These are phyloP conservation scores for Closterium sp. DNA, from an alignment of 139 green algal genomes.

Conservation along the genomic window DNA sequence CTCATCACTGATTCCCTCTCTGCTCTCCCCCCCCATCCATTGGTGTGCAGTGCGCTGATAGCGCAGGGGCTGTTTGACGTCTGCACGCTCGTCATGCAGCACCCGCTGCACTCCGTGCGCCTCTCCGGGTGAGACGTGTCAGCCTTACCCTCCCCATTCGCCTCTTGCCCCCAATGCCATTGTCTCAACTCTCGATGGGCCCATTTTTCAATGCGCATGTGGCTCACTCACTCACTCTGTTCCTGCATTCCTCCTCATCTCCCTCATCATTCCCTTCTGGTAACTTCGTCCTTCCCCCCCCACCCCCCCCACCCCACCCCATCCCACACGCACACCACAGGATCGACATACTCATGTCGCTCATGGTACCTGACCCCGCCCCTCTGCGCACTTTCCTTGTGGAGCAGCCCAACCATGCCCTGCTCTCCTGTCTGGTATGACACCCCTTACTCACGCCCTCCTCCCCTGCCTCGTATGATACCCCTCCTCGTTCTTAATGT, in stretches of 20 bases:
- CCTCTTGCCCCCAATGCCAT: background rate
- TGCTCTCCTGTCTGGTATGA: background rate
- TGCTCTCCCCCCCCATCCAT: background rate
- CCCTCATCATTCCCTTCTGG: background rate
- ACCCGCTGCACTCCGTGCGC: conserved; percentile 54
- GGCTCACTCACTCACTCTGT: background rate
- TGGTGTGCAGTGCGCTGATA: conserved; percentile 55
- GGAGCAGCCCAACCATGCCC: conserved; percentile 58
- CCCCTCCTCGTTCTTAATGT: too few relatives aligned
- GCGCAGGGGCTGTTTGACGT: conserved; percentile 86
- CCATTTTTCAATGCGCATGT: background rate
- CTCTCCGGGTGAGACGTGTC: conserved; percentile 58
- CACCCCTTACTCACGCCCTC: too few relatives aligned
- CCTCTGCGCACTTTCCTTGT: conserved; percentile 76
- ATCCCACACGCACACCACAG: too few relatives aligned
- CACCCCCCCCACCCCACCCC: too few relatives aligned
- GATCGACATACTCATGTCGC: conserved; percentile 83
- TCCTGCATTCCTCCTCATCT: background rate
- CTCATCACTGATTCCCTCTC: too few relatives aligned
- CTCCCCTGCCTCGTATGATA: too few relatives aligned
- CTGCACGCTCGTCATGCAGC: conserved; percentile 59
- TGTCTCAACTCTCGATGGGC: background rate
- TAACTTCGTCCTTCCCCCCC: background rate
- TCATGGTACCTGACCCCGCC: conserved; percentile 70
- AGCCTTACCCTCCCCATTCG: background rate